Percentiles rank a stretch among this genome's conserved stretches.
phyloP scores from a whole-genome alignment of 768 basidiomycete genomes.

The Serendipita indica region DNA sequence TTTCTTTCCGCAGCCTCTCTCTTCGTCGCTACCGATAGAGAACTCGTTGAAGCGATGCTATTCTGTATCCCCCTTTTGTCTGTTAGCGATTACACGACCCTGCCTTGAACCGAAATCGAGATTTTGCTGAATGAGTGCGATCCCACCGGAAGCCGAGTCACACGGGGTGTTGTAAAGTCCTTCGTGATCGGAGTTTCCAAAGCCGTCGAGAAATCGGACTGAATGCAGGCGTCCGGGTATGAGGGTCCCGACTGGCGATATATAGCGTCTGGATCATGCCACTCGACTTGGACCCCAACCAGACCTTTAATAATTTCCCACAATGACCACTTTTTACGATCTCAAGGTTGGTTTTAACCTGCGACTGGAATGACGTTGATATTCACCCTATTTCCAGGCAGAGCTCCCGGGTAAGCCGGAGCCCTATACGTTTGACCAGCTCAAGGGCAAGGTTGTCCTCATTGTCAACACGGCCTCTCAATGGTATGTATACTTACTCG shows the following conservation, averaged over 20 bases:
- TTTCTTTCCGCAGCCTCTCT: constrained; percentile 18
- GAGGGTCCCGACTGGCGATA: background rate
- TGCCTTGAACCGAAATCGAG: too few species aligned
- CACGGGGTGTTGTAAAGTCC: background rate
- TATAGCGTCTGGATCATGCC: background rate
- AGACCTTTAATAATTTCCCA: background rate
- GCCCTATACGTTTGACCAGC: constrained; percentile 44
- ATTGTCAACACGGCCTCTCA: constrained; percentile 66
- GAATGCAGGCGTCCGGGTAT: background rate
- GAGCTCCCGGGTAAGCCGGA: constrained; percentile 37
- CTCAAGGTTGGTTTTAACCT: constrained; percentile 32
- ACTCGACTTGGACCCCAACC: background rate
- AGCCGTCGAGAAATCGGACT: background rate
- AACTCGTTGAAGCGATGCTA: background rate
- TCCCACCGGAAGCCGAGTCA: background rate
- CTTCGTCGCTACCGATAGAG: constrained; percentile 21
- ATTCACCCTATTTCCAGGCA: constrained; percentile 17
- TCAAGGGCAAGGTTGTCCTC: constrained; percentile 65
- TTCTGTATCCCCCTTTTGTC: background rate
- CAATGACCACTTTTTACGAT: constrained; percentile 44
- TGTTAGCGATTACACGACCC: background rate
- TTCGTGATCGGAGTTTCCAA: background rate
- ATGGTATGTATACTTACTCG: constrained; percentile 37
- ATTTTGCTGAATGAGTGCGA: too few species aligned
- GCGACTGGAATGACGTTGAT: background rate